These are phyloP conservation scores for Fusarium humuli DNA, from an alignment of 2,329 filamentous ascomycete species.

Conservation along the genomic window DNA sequence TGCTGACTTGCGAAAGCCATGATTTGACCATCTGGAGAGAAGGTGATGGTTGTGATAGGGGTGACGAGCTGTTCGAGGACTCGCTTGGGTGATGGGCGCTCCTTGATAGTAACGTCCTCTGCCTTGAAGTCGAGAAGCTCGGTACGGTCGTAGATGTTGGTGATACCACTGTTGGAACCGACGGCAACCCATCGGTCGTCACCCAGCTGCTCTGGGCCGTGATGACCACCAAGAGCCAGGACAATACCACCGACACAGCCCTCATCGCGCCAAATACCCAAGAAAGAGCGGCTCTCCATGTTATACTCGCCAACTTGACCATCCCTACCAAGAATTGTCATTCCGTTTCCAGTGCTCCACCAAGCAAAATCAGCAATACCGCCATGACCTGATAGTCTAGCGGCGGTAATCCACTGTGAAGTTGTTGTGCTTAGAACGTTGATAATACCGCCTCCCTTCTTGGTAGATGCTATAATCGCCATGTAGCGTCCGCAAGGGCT, in stretches of 20 bases:
- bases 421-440: conserved; percentile 85
- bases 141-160: conserved; percentile 91
- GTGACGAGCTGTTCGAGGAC: conserved; percentile 89
- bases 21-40: conserved; percentile 90
- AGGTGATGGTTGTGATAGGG: conserved; percentile 80
- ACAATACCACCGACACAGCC: conserved; percentile 88
- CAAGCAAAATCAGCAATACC: conserved; percentile 92
- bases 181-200: conserved; percentile 90
- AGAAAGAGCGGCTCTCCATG: conserved; percentile 72
- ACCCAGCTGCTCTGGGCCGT: conserved; percentile 72
- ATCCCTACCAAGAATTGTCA: conserved; percentile 85
- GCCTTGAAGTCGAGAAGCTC: conserved; percentile 63
- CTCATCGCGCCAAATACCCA: conserved; percentile 90
- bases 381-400: conserved; percentile 81
- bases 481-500: conserved; percentile 90
- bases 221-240: conserved; percentile 78
- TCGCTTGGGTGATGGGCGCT: conserved; percentile 77
- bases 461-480: conserved; percentile 81
- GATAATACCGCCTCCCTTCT: conserved; percentile 88
- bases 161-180: conserved; percentile 86
- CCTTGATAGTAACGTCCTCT: conserved; percentile 66
- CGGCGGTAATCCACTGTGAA: conserved; percentile 88
- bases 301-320: conserved; percentile 94
- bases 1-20: conserved; percentile 86
- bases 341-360: conserved; percentile 86